A percentile compares a stretch with the other conserved stretches of the same genome.
Conservation (phyloP, 2,329 filamentous ascomycete species). For the Alternaria sp. region DNA sequence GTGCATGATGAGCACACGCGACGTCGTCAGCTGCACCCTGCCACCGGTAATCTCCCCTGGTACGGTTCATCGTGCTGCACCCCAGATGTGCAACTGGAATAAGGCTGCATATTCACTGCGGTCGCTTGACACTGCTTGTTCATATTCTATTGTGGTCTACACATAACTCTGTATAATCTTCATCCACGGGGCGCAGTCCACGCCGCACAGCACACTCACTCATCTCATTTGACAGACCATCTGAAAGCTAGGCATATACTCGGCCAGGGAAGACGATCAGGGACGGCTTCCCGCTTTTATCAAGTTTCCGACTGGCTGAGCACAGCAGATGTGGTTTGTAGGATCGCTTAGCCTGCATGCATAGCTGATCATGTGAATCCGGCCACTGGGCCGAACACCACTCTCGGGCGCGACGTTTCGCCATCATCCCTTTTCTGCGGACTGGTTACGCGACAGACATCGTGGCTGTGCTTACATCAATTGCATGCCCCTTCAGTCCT, state of each 20-base stretch:
- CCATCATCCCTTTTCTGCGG: not conserved
- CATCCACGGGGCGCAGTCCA: constrained; percentile 9
- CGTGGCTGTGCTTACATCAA: not conserved
- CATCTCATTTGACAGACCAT: constrained; percentile 21
- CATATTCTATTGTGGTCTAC: not conserved
- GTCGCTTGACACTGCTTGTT: constrained; percentile 11
- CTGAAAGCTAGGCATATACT: constrained; percentile 7
- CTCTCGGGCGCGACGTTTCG: not conserved
- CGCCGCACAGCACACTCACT: constrained; percentile 31
- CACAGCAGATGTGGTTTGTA: constrained; percentile 24
- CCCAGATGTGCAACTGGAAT: constrained; percentile 14
- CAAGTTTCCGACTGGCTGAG: constrained; percentile 40
- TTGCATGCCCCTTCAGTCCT: constrained; percentile 21
- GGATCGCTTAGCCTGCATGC: constrained; percentile 41
- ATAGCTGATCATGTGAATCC: constrained; percentile 35
- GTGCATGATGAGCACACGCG: constrained; percentile 14
- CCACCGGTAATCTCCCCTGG: constrained; percentile 18
- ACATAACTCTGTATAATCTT: not conserved
- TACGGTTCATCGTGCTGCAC: constrained; percentile 6
- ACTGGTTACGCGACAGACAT: not conserved
- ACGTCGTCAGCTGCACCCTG: constrained; percentile 20
- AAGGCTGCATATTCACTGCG: not conserved
- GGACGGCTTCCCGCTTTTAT: constrained; percentile 27
- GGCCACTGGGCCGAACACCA: constrained; percentile 1
- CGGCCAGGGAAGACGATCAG: constrained; percentile 25